phyloP scores from a whole-genome alignment of 441 rosid genomes.

The Adansonia rubrostipa region DNA sequence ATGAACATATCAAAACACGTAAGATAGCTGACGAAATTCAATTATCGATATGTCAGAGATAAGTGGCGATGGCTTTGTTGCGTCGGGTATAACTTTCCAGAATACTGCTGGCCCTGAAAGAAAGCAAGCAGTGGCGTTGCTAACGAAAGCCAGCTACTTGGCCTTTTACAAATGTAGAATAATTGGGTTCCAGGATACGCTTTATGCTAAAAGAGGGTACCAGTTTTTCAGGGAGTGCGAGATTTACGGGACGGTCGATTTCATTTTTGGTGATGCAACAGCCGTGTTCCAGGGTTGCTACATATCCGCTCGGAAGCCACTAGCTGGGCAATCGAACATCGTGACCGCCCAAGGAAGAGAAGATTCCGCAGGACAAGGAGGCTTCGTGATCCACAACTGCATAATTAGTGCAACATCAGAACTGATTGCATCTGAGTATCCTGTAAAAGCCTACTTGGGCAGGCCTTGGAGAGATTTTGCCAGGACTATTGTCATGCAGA shows the following conservation, averaged over 20 bases:
- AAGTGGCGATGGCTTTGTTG: conserved; percentile 30
- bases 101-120: conserved; percentile 31
- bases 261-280: conserved; percentile 24
- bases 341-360: conserved; percentile 23
- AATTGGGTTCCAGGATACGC: conserved; percentile 30
- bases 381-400: conserved; percentile 32
- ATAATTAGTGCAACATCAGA: neutral
- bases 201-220: conserved; percentile 7
- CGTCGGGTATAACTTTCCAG: conserved; percentile 18
- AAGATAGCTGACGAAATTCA: neutral
- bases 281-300: conserved; percentile 27
- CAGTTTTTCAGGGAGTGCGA: conserved; percentile 20
- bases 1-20: neutral
- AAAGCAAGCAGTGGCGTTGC: conserved; percentile 28
- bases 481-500: conserved; percentile 28
- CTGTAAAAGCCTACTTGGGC: conserved; percentile 18
- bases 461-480: conserved; percentile 33
- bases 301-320: conserved; percentile 15
- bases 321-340: conserved; percentile 5
- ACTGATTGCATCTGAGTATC: neutral
- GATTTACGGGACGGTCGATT: conserved; percentile 22
- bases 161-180: conserved; percentile 24
- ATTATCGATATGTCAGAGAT: conserved; percentile 17
- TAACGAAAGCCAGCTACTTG: neutral
- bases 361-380: neutral